Evolutionary conservation across 2,329 filamentous ascomycete species (phyloP), one percentile per base, ranked within the genome.

Genomic region (Amylocarpus encephaloides): DNA sequence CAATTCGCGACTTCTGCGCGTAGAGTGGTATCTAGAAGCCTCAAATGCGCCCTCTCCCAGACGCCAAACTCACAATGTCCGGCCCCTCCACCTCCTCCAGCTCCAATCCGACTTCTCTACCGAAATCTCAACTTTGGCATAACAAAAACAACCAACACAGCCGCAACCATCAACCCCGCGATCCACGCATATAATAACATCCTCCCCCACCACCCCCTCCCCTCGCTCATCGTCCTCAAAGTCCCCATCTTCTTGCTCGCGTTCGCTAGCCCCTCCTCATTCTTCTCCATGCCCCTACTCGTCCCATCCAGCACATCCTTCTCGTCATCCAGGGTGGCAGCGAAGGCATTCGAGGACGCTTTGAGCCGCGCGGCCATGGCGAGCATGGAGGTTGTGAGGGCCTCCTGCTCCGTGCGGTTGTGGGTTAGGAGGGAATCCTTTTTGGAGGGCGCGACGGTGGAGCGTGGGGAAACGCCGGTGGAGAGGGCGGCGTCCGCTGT

Each of bases 101-200:
- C 29, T 26, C 32, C 18, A 3, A 18, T 41, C 32, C 18, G 1
- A 18, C 40, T 19, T n/a, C 38, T 16, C 44, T 29, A 1, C 19
- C 53, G 95, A 64, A 95, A 93, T 62, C 92, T 78, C 66, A 96
- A 69, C 73, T 96, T 97, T 0, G 92, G 92, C 65, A 89, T 72
- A 45, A 92, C 77, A 72, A 92, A 92, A 11, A 96, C 91, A 57
- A 96, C 68, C 65, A 94, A 61, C 33, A 95, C 72, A 15, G 89
- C 78, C 22, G 81, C 70, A n/a, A 94, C 61, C 83, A 89, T 92
- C 55, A 96, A 68, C 29, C 80, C 88, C 61, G 84, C 86, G 43
- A 96, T 90, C 77, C 88, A 86, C 35, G 75, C 85, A 72, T 93
- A 95, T 53, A 96, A 73, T 70, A 92, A 75, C 73, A 95, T 79